These are phyloP conservation scores for Nephelium lappaceum DNA, from an alignment of 345 rosid genomes.

Conservation along the genomic window DNA sequence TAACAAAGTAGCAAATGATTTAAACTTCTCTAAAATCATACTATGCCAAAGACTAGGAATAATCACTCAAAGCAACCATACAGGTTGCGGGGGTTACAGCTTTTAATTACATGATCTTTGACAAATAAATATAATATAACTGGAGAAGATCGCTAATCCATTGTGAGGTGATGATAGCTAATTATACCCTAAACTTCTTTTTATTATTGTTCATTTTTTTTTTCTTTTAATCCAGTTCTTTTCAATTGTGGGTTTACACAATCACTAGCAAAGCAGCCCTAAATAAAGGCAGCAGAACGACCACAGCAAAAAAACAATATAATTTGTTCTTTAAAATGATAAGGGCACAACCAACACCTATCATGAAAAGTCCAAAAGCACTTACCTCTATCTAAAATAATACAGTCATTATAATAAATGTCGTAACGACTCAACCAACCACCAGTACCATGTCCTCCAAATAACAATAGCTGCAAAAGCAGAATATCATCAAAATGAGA, in stretches of 20 bases:
- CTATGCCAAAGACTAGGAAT: not conserved
- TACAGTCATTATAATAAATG: constrained; percentile 84
- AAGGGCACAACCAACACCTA: not conserved
- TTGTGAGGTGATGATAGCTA: not conserved
- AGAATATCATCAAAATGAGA: not conserved
- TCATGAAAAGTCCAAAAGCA: constrained; percentile 22
- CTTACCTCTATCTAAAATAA: constrained; percentile 88
- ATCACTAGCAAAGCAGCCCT: not conserved
- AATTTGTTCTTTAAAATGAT: constrained; percentile 1
- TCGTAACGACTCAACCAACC: constrained; percentile 99
- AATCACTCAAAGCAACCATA: not conserved
- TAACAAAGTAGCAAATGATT: not conserved
- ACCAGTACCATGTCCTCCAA: constrained; percentile 98
- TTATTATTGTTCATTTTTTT: too few relatives aligned
- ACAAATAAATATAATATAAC: not conserved
- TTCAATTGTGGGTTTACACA: not conserved
- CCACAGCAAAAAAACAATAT: not conserved
- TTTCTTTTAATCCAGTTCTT: not conserved
- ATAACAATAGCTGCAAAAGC: constrained; percentile 77
- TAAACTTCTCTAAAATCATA: constrained; percentile 11
- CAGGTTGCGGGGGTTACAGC: not conserved
- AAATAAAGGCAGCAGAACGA: not conserved
- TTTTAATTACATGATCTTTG: not conserved
- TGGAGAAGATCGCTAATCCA: not conserved
- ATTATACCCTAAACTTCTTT: not conserved